phyloP scores from a whole-genome alignment of 495 filamentous ascomycete species.

The Mycothermus thermophilus region DNA sequence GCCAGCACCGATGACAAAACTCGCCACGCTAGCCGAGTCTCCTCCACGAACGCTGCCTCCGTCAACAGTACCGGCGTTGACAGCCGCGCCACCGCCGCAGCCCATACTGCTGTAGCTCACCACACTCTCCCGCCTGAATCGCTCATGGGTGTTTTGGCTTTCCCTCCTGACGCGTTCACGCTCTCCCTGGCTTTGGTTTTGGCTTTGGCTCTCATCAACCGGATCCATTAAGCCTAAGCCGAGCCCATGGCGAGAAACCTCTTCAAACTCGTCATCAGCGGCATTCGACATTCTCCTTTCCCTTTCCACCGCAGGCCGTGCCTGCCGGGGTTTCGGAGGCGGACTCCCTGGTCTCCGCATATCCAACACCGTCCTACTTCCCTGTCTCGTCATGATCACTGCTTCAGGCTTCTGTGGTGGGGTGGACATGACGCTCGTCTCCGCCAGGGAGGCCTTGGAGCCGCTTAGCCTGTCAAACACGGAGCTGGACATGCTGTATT shows the following conservation, averaged over 20 bases:
- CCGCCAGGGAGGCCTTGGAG: slow-evolving; percentile 13
- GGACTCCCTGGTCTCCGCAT: background rate
- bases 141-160: no score
- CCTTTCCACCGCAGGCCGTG: no score
- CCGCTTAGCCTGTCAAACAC: slow-evolving; percentile 16
- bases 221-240: slow-evolving; percentile 10
- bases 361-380: background rate
- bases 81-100: no score
- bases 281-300: no score
- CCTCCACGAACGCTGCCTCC: background rate
- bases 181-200: no score
- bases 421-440: slow-evolving; percentile 12
- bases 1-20: slow-evolving; percentile 2
- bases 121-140: slow-evolving; percentile 10
- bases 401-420: slow-evolving; percentile 10
- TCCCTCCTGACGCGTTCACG: no score
- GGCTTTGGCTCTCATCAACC: no score
- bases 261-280: background rate
- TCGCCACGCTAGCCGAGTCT: slow-evolving; percentile 11
- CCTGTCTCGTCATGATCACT: background rate
- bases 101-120: background rate
- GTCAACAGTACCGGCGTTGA: no score
- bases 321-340: background rate
- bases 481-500: slow-evolving; percentile 21
- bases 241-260: slow-evolving; percentile 3